Conservation (phyloP, 2,329 filamentous ascomycete genomes). For the Grosmannia clavigera region DNA sequence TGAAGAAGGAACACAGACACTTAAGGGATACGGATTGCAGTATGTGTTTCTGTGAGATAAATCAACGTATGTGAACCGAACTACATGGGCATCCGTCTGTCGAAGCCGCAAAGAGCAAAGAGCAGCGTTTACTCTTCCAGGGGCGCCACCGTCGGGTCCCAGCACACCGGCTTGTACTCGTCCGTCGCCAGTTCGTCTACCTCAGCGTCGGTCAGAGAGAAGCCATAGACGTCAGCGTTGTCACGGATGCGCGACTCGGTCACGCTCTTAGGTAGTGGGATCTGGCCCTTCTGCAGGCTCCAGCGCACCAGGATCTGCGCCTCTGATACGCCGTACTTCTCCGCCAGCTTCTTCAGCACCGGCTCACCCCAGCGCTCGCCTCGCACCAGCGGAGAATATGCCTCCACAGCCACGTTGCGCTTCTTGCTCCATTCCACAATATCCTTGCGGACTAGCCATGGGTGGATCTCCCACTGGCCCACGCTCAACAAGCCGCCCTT, state of each 20-base stretch:
- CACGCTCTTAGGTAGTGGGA: slow-evolving; percentile 52
- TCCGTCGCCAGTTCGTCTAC: slow-evolving; percentile 30
- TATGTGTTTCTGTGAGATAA: too few relatives aligned
- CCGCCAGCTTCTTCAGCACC: slow-evolving; percentile 48
- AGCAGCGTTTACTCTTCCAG: slow-evolving; percentile 7
- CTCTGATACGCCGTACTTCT: slow-evolving; percentile 61
- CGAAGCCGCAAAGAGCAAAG: background rate
- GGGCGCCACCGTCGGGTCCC: slow-evolving; percentile 16
- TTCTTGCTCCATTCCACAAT: slow-evolving; percentile 66
- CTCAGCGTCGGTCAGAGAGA: slow-evolving; percentile 45
- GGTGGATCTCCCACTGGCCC: slow-evolving; percentile 83
- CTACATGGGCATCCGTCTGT: background rate
- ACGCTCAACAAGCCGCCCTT: slow-evolving; percentile 65
- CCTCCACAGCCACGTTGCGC: slow-evolving; percentile 49
- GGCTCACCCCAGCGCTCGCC: slow-evolving; percentile 62
- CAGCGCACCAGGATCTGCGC: slow-evolving; percentile 73
- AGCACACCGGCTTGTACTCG: slow-evolving; percentile 18
- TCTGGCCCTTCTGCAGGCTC: slow-evolving; percentile 66
- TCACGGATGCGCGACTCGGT: slow-evolving; percentile 44
- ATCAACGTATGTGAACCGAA: background rate
- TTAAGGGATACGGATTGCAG: background rate
- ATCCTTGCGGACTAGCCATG: slow-evolving; percentile 71
- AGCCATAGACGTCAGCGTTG: slow-evolving; percentile 52
- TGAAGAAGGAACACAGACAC: background rate
- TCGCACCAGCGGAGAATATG: slow-evolving; percentile 48